These are phyloP conservation scores for Thielaviopsis ethacetica DNA, from an alignment of 2,329 filamentous ascomycete species.

Conservation along the genomic window DNA sequence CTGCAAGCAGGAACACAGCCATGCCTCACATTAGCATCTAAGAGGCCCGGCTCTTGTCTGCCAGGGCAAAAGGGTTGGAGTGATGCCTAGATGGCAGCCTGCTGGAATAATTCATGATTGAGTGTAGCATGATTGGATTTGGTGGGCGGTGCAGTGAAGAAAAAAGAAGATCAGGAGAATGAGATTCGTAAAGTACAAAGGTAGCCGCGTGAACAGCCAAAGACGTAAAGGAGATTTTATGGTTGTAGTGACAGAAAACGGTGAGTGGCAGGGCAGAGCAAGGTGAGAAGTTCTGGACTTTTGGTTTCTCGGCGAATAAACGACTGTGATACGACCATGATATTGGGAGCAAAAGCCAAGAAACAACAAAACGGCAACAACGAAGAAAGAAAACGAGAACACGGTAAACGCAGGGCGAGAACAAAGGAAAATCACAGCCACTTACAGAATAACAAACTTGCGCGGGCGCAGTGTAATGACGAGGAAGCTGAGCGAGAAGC, in stretches of 20 bases:
- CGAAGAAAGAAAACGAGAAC: not conserved
- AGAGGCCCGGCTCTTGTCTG: not conserved
- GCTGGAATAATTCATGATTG: not conserved
- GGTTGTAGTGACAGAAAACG: not conserved
- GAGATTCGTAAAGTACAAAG: not conserved
- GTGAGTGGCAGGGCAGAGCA: not conserved
- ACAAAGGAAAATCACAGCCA: constrained; percentile 21
- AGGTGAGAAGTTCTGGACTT: not conserved
- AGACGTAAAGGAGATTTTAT: not conserved
- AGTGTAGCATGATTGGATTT: not conserved
- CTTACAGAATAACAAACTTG: constrained; percentile 96
- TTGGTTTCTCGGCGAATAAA: not conserved
- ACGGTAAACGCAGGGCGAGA: constrained; percentile 12
- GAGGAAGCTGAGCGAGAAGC: constrained; percentile 73
- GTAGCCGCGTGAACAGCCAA: not conserved
- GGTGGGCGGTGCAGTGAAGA: not conserved
- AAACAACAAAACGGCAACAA: not conserved
- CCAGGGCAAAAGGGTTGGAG: not conserved
- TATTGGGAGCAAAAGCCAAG: not conserved
- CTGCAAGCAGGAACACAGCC: not conserved
- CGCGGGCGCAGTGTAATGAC: constrained; percentile 63
- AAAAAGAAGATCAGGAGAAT: not conserved
- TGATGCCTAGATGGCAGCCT: not conserved
- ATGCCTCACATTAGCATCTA: not conserved
- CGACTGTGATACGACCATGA: not conserved